A percentile compares a stretch with the other conserved stretches of the same genome.
These are phyloP conservation scores for Cytospora chrysosperma DNA, from an alignment of 2,329 filamentous ascomycete species.

Conservation along the genomic window DNA sequence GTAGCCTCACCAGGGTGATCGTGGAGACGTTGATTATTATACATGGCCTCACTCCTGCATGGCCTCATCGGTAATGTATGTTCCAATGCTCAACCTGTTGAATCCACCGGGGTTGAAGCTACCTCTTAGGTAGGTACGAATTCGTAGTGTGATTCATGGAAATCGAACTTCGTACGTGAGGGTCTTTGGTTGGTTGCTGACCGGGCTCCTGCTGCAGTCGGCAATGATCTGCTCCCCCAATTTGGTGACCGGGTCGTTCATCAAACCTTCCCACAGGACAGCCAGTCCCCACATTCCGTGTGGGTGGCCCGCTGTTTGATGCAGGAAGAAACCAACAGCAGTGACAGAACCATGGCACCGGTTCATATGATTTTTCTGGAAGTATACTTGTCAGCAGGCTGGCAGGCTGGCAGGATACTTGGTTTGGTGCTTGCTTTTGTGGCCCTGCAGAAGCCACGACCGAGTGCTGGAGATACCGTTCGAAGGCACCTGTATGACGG, in stretches of 20 bases:
- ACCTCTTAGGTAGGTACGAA: too few species aligned
- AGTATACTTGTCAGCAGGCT: conserved; percentile 13
- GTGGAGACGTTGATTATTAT: background rate
- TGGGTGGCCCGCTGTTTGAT: conserved; percentile 3
- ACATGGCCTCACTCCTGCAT: too few species aligned
- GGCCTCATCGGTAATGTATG: too few species aligned
- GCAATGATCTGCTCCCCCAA: background rate
- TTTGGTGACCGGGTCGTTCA: background rate
- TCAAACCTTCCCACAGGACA: background rate
- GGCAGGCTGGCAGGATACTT: background rate
- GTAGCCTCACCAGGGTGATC: background rate
- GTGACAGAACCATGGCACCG: conserved; percentile 5
- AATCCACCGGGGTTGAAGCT: background rate
- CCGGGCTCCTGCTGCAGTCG: background rate
- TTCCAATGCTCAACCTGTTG: background rate
- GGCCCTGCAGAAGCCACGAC: background rate
- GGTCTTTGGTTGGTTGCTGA: background rate
- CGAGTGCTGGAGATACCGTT: background rate
- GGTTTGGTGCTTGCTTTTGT: background rate
- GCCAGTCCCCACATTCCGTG: conserved; percentile 1
- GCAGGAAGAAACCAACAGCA: conserved; percentile 5
- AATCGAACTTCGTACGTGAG: background rate
- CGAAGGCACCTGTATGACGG: background rate
- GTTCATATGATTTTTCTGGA: conserved; percentile 19
- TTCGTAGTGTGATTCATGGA: background rate